phyloP scores from a whole-genome alignment of 2,329 filamentous ascomycete genomes.

The Alternaria postmessia region DNA sequence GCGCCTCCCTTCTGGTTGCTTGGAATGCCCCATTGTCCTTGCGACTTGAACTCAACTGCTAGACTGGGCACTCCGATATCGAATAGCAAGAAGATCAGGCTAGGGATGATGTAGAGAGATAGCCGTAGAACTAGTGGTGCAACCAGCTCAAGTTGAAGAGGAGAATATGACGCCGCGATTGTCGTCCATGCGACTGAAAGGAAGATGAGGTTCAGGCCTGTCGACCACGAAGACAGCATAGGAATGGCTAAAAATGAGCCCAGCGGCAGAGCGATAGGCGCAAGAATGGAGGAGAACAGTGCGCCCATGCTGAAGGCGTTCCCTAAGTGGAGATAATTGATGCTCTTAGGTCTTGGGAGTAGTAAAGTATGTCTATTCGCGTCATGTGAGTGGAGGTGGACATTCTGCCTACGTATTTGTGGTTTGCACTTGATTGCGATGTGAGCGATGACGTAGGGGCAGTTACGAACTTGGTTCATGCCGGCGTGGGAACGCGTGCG shows the following conservation, averaged over 20 bases:
- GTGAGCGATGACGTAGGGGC: slow-evolving; percentile 16
- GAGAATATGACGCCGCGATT: slow-evolving; percentile 77
- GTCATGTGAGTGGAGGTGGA: slow-evolving; percentile 7
- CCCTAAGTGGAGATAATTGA: neutral
- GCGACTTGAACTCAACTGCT: slow-evolving; percentile 72
- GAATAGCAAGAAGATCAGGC: slow-evolving; percentile 74
- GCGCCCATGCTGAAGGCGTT: slow-evolving; percentile 33
- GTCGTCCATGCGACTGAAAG: slow-evolving; percentile 93
- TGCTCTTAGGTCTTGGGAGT: neutral
- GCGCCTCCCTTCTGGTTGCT: slow-evolving; percentile 49
- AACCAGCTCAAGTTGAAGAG: slow-evolving; percentile 76
- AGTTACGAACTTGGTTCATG: slow-evolving; percentile 14
- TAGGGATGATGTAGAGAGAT: slow-evolving; percentile 76
- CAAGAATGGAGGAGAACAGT: slow-evolving; percentile 39
- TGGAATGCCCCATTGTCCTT: slow-evolving; percentile 63
- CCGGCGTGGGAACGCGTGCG: slow-evolving; percentile 1
- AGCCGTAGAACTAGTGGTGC: slow-evolving; percentile 73
- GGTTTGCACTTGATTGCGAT: slow-evolving; percentile 8
- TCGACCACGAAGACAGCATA: slow-evolving; percentile 76
- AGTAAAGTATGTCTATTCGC: neutral
- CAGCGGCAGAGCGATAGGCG: slow-evolving; percentile 51
- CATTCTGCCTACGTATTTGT: neutral
- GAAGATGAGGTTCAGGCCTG: slow-evolving; percentile 84
- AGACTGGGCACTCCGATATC: slow-evolving; percentile 75
- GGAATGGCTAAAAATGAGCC: slow-evolving; percentile 75